These are phyloP conservation scores for Sordaria brevicollis DNA, from an alignment of 495 filamentous ascomycete genomes.

Conservation along the genomic window DNA sequence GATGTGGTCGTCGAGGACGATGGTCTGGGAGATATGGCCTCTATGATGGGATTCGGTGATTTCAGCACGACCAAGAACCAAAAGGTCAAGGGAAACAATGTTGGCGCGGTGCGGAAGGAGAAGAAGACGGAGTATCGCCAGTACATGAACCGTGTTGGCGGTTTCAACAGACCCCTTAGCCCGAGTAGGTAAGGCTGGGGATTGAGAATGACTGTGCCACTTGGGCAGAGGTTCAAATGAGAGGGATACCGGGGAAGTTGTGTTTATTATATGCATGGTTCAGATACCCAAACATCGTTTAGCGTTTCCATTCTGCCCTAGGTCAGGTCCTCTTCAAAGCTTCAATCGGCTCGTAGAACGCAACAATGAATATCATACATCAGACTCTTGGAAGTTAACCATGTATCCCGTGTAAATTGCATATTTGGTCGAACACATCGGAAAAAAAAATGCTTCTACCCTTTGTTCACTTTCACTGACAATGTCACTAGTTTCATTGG, in stretches of 20 bases:
- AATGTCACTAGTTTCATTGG: not conserved
- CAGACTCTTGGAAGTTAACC: no score
- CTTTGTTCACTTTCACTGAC: not conserved
- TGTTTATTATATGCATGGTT: not conserved
- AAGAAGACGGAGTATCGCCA: conserved; percentile 94
- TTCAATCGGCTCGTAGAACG: not conserved
- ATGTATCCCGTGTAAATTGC: no score
- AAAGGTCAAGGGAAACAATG: conserved; percentile 83
- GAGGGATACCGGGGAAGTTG: not conserved
- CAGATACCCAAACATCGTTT: not conserved
- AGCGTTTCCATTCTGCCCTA: not conserved
- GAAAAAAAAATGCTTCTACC: not conserved
- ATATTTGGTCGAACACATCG: no score
- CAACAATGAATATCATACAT: not conserved
- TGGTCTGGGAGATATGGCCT: conserved; percentile 61
- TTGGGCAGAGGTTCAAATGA: not conserved
- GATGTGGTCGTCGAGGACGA: conserved; percentile 52
- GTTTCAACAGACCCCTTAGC: conserved; percentile 86
- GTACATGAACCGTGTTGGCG: conserved; percentile 97
- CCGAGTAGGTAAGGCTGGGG: conserved; percentile 27
- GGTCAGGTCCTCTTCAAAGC: not conserved
- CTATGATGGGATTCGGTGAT: conserved; percentile 76
- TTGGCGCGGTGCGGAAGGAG: conserved; percentile 78
- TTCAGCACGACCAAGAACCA: conserved; percentile 86
- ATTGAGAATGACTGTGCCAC: not conserved